A percentile compares a stretch with the other conserved stretches of the same genome.
These are phyloP conservation scores for Cordyceps tenuipes DNA, from an alignment of 2,329 filamentous ascomycete species.

Conservation along the genomic window DNA sequence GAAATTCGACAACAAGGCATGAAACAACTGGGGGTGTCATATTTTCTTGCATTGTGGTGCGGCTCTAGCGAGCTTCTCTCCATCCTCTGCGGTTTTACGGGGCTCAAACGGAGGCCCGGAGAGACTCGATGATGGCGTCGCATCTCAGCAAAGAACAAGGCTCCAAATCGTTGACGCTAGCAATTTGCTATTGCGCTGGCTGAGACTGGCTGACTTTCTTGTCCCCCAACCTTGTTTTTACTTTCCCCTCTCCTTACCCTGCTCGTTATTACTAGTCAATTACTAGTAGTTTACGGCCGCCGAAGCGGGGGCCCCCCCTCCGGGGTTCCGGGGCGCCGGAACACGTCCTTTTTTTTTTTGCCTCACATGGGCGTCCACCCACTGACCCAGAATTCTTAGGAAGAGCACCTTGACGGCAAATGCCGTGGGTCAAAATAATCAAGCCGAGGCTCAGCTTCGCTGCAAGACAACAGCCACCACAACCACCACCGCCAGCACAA, in stretches of 20 bases:
- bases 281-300: slow-evolving; percentile 2
- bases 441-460: slow-evolving; percentile 38
- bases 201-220: background rate
- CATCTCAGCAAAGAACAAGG: background rate
- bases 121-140: slow-evolving; percentile 4
- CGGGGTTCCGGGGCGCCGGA: slow-evolving; percentile 1
- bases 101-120: slow-evolving; percentile 8
- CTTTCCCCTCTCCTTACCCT: background rate
- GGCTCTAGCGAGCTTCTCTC: background rate
- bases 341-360: background rate
- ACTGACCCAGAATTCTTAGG: slow-evolving; percentile 25
- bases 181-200: background rate
- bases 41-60: background rate
- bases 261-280: slow-evolving; percentile 2
- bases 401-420: slow-evolving; percentile 35
- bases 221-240: slow-evolving; percentile 5
- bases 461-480: slow-evolving; percentile 28
- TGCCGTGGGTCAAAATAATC: slow-evolving; percentile 25
- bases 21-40: background rate
- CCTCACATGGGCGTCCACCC: background rate
- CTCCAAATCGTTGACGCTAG: background rate
- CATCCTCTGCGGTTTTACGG: background rate
- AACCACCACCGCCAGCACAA: slow-evolving; percentile 15
- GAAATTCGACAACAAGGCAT: background rate
- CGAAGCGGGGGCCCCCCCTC: background rate